Percentiles rank a stretch among this genome's conserved stretches.
Evolutionary conservation across 345 rosid genomes (phyloP).

Genomic region (Lepidium aucheri): DNA sequence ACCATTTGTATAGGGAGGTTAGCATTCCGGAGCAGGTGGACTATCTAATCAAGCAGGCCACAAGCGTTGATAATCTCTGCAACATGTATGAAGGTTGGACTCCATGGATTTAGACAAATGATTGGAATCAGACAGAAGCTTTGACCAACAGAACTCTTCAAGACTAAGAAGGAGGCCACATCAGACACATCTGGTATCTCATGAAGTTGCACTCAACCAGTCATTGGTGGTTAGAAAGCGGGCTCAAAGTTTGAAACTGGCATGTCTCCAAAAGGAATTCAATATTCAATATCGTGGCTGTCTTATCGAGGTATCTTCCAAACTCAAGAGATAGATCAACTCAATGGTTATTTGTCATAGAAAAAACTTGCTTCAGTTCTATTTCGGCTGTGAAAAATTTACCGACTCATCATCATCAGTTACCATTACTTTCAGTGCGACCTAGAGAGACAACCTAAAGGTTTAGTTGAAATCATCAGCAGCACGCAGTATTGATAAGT

Average conservation of each 20-base stretch:
- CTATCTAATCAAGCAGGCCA: constrained; percentile 78
- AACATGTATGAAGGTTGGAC: constrained; percentile 99
- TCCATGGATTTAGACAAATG: constrained; percentile 65
- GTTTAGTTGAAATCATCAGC: background rate
- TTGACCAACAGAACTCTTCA: background rate
- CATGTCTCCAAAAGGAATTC: constrained; percentile 1
- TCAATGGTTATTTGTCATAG: background rate
- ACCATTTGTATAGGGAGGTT: constrained; percentile 46
- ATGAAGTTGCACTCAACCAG: constrained; percentile 3
- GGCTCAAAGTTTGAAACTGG: background rate
- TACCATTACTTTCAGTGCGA: background rate
- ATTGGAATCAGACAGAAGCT: background rate
- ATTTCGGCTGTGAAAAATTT: background rate
- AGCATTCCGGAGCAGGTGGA: constrained; percentile 78
- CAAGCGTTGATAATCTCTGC: constrained; percentile 80
- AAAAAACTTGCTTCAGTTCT: background rate
- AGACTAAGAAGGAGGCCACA: background rate
- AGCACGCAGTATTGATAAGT: background rate
- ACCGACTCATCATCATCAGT: background rate
- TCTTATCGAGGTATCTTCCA: constrained; percentile 2
- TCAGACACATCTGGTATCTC: constrained; percentile 1
- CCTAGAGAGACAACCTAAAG: background rate
- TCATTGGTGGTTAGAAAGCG: constrained; percentile 1
- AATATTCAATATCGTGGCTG: background rate
- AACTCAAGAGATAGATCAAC: background rate